Conservation (phyloP, 2,329 filamentous ascomycete species). For the Colletotrichum tofieldiae region DNA sequence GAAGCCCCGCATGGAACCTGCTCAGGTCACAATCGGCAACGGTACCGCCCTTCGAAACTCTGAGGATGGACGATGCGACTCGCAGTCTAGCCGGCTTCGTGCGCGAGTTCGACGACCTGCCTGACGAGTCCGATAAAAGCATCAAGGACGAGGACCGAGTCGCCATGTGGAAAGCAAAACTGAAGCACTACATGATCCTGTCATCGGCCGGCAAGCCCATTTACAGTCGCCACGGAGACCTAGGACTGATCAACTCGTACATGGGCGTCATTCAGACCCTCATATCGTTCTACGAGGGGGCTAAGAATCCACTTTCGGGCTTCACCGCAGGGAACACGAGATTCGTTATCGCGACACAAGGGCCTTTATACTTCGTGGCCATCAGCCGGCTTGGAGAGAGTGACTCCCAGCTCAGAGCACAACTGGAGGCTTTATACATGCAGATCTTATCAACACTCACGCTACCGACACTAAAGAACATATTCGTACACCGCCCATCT, state of each 20-base stretch:
- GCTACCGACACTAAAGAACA: slow-evolving; percentile 85
- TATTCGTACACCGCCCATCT: slow-evolving; percentile 93
- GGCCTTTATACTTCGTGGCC: slow-evolving; percentile 92
- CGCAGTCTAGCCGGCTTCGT: slow-evolving; percentile 77
- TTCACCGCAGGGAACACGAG: slow-evolving; percentile 91
- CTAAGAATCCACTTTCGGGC: slow-evolving; percentile 81
- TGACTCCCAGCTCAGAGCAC: slow-evolving; percentile 86
- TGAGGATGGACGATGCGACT: slow-evolving; percentile 59
- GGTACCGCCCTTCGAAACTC: slow-evolving; percentile 73
- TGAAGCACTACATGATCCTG: slow-evolving; percentile 97
- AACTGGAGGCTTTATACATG: slow-evolving; percentile 97
- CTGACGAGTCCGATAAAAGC: slow-evolving; percentile 63
- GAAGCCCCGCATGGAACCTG: slow-evolving; percentile 78
- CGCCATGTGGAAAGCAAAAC: slow-evolving; percentile 87
- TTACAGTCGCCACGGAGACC: slow-evolving; percentile 94
- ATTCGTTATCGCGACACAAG: slow-evolving; percentile 89
- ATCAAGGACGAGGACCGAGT: slow-evolving; percentile 73
- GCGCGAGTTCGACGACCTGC: slow-evolving; percentile 84
- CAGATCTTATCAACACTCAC: slow-evolving; percentile 97
- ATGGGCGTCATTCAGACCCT: slow-evolving; percentile 97
- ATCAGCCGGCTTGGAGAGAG: slow-evolving; percentile 95
- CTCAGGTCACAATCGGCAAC: slow-evolving; percentile 74
- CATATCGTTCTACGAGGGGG: slow-evolving; percentile 93
- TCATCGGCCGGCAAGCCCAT: slow-evolving; percentile 98
- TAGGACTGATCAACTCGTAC: slow-evolving; percentile 91